Base-by-base conservation (phyloP, 2,329 filamentous ascomycete genomes). In the Penicillium digitatum region DNA sequence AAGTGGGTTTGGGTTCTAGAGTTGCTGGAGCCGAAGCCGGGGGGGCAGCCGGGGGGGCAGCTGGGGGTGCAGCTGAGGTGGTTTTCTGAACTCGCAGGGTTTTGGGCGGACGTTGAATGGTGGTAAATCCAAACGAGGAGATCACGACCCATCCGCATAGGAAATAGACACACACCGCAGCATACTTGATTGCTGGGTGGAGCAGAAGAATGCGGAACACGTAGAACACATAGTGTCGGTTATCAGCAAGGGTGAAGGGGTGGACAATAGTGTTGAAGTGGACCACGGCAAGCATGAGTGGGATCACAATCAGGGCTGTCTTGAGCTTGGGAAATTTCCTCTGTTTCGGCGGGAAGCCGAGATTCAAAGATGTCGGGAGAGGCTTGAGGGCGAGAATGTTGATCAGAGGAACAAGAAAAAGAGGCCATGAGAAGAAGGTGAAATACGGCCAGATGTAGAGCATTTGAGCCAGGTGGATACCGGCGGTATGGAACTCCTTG, bases 151-250 rank as follows among this genome's bases (percentile, higher is more conserved):
- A 93, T 8, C 82, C 86, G 65, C 84, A 87, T 16, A 84, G 11
- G 2, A 88, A 81, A 72, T 99, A 97, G 1, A 87, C 76, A 0
- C 86, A 79, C 0, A 87, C 81, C 1, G 88, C 85, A 0, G 81
- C 72, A 64, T 90, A 91, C 34, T 86, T 86, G 48, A 90, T 74
- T 18, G 78, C 73, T 1, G 79, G 77, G 39, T 89, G 82, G 6
- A 80, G 81, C 35, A 97, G 86, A 6, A 88, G 86, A 66, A 91
- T 85, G 1, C 91, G 86, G 78, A 99, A 99, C 57, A 95, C 79
- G 75, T 99, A 99, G 73, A 99, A 99, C 71, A 95, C 87, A 76
- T 96, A 99, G 72, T 99, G 94, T 2, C 94, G 82, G 72, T 99
- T 99, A 73, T 99, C 94, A 32, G 94, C 94, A 0, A 97, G 82